Conservation (phyloP, 371 early-diverging fungal species). For the Cladochytrium tenue region DNA sequence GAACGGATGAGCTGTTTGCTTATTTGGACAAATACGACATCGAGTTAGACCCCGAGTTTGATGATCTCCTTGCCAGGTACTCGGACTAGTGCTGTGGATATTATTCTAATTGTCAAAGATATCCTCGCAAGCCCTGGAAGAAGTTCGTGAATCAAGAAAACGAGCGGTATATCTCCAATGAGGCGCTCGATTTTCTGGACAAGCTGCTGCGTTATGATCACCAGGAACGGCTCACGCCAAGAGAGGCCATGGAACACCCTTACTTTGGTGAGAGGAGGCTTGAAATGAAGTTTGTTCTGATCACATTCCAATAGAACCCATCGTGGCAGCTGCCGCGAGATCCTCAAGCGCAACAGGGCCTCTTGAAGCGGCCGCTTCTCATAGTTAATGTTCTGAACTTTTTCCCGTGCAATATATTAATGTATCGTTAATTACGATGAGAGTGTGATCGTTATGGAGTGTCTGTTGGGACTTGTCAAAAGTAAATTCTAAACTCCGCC, state of each 20-base stretch:
- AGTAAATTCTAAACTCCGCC: too few species aligned
- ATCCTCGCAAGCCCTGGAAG: slow-evolving; percentile 93
- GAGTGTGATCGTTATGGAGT: too few species aligned
- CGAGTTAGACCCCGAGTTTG: slow-evolving; percentile 82
- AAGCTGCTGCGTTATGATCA: slow-evolving; percentile 96
- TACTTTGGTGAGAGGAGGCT: slow-evolving; percentile 86
- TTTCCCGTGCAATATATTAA: too few species aligned
- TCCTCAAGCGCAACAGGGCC: too few species aligned
- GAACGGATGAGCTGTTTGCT: slow-evolving; percentile 85
- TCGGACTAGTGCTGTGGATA: not conserved
- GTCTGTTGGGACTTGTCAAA: too few species aligned
- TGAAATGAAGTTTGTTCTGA: too few species aligned
- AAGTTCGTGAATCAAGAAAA: slow-evolving; percentile 89
- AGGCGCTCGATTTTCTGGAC: slow-evolving; percentile 93
- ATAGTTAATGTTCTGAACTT: too few species aligned
- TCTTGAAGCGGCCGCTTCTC: too few species aligned
- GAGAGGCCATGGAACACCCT: slow-evolving; percentile 93
- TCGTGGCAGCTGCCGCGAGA: too few species aligned
- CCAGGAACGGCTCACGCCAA: slow-evolving; percentile 92
- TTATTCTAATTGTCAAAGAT: slow-evolving; percentile 44
- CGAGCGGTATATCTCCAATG: slow-evolving; percentile 83
- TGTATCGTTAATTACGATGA: too few species aligned
- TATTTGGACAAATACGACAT: slow-evolving; percentile 97
- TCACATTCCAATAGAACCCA: too few species aligned
- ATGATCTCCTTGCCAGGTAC: slow-evolving; percentile 54